These are phyloP conservation scores for Colletotrichum lini DNA, from an alignment of 2,329 filamentous ascomycete genomes.

Conservation along the genomic window DNA sequence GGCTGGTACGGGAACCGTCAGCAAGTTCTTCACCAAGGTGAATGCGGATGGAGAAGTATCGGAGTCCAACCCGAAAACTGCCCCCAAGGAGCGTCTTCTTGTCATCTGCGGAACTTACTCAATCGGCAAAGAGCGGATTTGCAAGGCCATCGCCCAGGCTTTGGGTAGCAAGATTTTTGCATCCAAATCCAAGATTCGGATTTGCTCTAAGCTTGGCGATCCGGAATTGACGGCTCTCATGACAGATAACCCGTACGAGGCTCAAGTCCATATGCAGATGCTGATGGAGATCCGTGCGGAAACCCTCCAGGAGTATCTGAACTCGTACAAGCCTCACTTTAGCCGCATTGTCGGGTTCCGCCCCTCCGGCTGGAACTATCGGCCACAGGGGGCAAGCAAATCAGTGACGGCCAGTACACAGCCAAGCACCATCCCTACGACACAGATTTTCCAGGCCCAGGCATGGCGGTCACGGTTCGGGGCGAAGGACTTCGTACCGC, in stretches of 20 bases:
- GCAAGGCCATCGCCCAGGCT: conserved; percentile 89
- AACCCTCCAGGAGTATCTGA: conserved; percentile 90
- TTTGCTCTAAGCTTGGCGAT: conserved; percentile 89
- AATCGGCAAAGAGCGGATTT: conserved; percentile 98
- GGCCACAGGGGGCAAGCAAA: conserved; percentile 69
- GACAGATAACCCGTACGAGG: conserved; percentile 84
- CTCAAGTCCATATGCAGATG: conserved; percentile 98
- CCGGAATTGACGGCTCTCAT: conserved; percentile 83
- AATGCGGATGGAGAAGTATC: conserved; percentile 50
- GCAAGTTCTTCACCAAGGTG: conserved; percentile 65
- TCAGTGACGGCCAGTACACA: conserved; percentile 68
- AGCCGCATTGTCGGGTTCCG: conserved; percentile 90
- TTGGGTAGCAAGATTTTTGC: conserved; percentile 92
- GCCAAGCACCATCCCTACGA: conserved; percentile 64
- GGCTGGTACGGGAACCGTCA: conserved; percentile 61
- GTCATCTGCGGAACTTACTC: conserved; percentile 97
- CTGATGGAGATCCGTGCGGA: conserved; percentile 94
- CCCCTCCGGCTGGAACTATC: conserved; percentile 95
- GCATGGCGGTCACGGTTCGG: conserved; percentile 84
- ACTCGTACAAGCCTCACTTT: conserved; percentile 85
- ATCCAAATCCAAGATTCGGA: conserved; percentile 83
- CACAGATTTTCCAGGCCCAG: conserved; percentile 68
- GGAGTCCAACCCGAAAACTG: conserved; percentile 47
- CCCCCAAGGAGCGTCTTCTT: conserved; percentile 74
- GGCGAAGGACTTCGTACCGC: conserved; percentile 80